Base-by-base conservation (phyloP, 2,329 filamentous ascomycete genomes). In the Atkinsonella hypoxylon region DNA sequence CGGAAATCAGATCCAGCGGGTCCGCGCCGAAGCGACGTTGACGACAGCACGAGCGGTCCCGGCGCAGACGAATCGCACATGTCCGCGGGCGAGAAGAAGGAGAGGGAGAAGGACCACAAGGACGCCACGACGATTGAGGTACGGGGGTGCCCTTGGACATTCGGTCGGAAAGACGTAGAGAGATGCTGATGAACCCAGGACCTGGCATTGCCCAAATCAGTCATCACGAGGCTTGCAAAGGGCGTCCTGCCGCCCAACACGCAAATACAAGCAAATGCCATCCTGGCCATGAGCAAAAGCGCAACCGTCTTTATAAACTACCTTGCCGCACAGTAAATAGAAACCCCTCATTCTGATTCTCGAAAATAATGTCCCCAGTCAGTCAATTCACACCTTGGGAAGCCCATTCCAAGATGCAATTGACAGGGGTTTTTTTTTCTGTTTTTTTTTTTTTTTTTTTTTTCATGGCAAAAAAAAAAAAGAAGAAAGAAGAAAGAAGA, bases 261-360 rank as follows among this genome's bases (percentile, higher is more conserved):
- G 5, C 85, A 89, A 67, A 87, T 91, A 46, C 86, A 91, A 64
- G 87, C 83, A 61, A 89, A 89, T 69, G 87, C 87, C 41, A 78
- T 90, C 50, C 69, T 88, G 48, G 87, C 87, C 10, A 77, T 93
- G 70, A 85, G 80, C 57, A 90, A 90, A 69, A 86, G 85, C 66
- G 84, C 87, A 8, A 90, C 85, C 1, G 82, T 93, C 0, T 93
- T 93, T 61, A 84, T 93, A 58, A 91, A 81, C 68, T 87, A 90
- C 64, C 72, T 93, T 32, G 83, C 85, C 43, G 77, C 80, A 54
- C 78, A 82, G 87, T 91, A 76, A 26, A 26, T 26, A 26, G 22
- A n/a, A n/a, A n/a, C n/a, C n/a, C n/a, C n/a, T n/a, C n/a, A n/a
- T n/a, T n/a, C n/a, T n/a, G n/a, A n/a, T n/a, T n/a, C n/a, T n/a